Base-by-base conservation (phyloP, 2,329 filamentous ascomycete genomes). In the Sordariomycetes sp. region DNA sequence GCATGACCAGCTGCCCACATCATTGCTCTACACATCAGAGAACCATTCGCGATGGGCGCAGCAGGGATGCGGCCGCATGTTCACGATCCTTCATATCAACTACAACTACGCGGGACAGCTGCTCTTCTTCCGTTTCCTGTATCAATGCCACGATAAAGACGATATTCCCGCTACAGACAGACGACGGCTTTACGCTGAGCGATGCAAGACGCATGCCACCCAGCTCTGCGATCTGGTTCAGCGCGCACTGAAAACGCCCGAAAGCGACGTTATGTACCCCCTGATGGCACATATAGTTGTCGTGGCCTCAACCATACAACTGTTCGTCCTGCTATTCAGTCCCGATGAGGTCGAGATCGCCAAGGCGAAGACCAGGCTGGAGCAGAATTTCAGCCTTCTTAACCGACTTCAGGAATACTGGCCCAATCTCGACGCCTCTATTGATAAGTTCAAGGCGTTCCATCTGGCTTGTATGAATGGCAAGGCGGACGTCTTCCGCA, bases 221-320 rank as follows among this genome's bases (percentile, higher is more conserved):
- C 47, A 43, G 1, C 52, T 65, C 9, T 65, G 45, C 52, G 41
- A 56, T 55, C 30, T 67, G n/a, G 48, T 67, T 15, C 58, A 62
- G 34, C 46, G 49, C 4, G 53, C 61, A 7, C 50, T 55, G 16
- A 48, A 50, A 5, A 53, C 47, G 15, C 42, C 55, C 4, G 46
- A 53, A 23, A 63, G 58, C 38, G 57, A 65, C 24, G 56, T 58
- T 9, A 52, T 57, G 18, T 67, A 66, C 37, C 56, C 51, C 6
- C 59, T 65, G 47, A 57, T 66, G 1, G 63, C 60, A 0, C 64
- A 69, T 42, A 59, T 67, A 19, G 48, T 65, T 4, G 58, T 66
- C 6, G 59, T 69, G 17, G 53, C 63, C 1, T 68, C 64, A 1
- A 64, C 64, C 0, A 53, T 68, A 1, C 58, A 66, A 30, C 53